Conservation (phyloP, 164 flowering plant genomes). For the Magnolia kwangsiensis region DNA sequence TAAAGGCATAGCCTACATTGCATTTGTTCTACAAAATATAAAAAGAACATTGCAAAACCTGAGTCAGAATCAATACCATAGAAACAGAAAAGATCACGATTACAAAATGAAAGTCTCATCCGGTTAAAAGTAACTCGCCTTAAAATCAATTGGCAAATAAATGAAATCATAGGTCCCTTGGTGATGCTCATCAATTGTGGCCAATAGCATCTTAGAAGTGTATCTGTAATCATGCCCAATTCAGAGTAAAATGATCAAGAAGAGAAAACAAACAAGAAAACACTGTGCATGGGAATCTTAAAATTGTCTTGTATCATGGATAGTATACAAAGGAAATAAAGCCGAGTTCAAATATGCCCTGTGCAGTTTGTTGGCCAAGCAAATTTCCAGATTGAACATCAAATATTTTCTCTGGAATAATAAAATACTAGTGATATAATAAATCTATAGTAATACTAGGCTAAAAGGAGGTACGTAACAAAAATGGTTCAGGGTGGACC, state of each 20-base stretch:
- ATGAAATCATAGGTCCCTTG: conserved; percentile 80
- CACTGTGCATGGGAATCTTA: too few relatives aligned
- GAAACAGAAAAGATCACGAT: neutral
- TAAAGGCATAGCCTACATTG: conserved; percentile 90
- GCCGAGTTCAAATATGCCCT: too few relatives aligned
- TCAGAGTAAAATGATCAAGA: neutral
- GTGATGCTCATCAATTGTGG: conserved; percentile 71
- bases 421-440: neutral
- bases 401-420: neutral
- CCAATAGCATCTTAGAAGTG: conserved; percentile 83
- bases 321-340: too few relatives aligned
- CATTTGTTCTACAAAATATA: conserved; percentile 65
- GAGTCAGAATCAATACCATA: neutral
- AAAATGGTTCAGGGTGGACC: neutral
- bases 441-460: neutral
- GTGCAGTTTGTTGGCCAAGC: neutral
- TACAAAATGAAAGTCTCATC: neutral
- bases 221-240: conserved; percentile 38
- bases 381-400: neutral
- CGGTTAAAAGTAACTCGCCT: conserved; percentile 35
- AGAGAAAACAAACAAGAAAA: neutral
- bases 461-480: neutral
- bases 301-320: too few relatives aligned
- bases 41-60: neutral
- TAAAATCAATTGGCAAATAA: conserved; percentile 86